Base-by-base conservation (phyloP, 129 eudicot genomes). In the Daucus carota region DNA sequence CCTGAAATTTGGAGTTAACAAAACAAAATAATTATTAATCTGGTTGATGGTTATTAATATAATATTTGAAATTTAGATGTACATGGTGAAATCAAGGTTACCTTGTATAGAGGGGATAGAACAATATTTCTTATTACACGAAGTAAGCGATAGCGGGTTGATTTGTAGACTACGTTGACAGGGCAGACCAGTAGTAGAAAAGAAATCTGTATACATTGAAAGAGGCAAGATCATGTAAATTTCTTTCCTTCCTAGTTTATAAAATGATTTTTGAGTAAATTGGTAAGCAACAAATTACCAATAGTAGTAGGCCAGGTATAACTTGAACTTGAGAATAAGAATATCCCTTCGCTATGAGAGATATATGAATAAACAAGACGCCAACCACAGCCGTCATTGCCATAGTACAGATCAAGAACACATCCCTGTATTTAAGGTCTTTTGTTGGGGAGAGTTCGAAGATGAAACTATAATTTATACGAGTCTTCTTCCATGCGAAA, bases 51-150 rank as follows among this genome's bases (percentile, higher is more conserved):
- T n/a, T n/a, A n/a, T n/a, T n/a, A 40, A 22, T 40, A 5, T n/a
- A 70, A 3, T n/a, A 6, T 52, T 34, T 69, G 26, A 22, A 20
- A 22, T 69, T 9, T 20, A 20, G 4, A 40, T 8, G 62, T 33
- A 18, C 45, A 20, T 0, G 38, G 29, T 69, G 31, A 70, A 67
- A 40, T 6, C 26, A 24, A 71, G 43, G 42, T 18, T 78, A 83
- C 94, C 87, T 92, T 95, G 83, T 95, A 95, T 20, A 95, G 80
- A 66, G 99, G 99, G 26, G 99, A 91, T 43, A 91, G 75, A 73
- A 89, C 38, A 79, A 95, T 95, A 71, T 92, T 92, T 77, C 97
- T 73, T 71, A 95, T 62, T 14, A 86, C 97, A 47, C 92, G 80
- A 52, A 95, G 89, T 45, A 95, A 82, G 5, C 93, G 81, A 75